A percentile compares a stretch with the other conserved stretches of the same genome.
Evolutionary conservation across 2,329 filamentous ascomycete species (phyloP).

Genomic region (Lachnellula occidentalis): DNA sequence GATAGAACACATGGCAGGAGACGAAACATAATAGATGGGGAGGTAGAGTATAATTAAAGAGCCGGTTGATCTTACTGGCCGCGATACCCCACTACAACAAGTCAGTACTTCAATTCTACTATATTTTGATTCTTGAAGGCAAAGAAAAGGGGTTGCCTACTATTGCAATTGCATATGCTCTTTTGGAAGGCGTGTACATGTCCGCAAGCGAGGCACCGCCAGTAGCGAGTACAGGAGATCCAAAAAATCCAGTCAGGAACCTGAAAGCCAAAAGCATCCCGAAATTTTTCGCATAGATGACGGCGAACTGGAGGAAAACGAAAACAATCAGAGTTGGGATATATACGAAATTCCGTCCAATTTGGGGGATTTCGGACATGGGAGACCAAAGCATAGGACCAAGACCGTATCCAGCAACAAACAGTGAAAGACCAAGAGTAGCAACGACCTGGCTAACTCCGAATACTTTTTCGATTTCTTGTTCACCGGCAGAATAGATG

Average conservation of each 20-base stretch:
- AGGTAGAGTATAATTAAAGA: too few relatives aligned
- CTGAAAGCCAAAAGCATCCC: conserved; percentile 51
- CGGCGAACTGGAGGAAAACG: conserved; percentile 47
- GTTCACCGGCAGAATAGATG: conserved; percentile 42
- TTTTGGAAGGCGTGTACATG: conserved; percentile 43
- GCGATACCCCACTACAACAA: too few relatives aligned
- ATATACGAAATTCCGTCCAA: conserved; percentile 64
- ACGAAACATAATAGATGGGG: conserved; percentile 26
- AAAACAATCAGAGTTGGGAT: conserved; percentile 63
- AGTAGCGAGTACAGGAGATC: conserved; percentile 55
- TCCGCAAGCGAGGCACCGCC: conserved; percentile 46
- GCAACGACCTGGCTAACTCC: conserved; percentile 46
- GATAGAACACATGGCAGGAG: too few relatives aligned
- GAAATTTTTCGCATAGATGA: conserved; percentile 44
- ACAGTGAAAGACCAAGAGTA: conserved; percentile 53
- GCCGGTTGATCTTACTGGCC: too few relatives aligned
- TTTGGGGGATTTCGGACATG: conserved; percentile 57
- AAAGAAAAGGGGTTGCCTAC: too few relatives aligned
- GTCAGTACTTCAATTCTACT: too few relatives aligned
- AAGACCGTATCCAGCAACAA: conserved; percentile 56
- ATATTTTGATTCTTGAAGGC: too few relatives aligned
- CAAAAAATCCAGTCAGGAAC: conserved; percentile 61
- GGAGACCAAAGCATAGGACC: conserved; percentile 62
- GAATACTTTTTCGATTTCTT: conserved; percentile 47
- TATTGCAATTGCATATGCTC: conserved; percentile 52